Conservation (phyloP, 495 filamentous ascomycete species). For the Diplogelasinospora grovesii region DNA sequence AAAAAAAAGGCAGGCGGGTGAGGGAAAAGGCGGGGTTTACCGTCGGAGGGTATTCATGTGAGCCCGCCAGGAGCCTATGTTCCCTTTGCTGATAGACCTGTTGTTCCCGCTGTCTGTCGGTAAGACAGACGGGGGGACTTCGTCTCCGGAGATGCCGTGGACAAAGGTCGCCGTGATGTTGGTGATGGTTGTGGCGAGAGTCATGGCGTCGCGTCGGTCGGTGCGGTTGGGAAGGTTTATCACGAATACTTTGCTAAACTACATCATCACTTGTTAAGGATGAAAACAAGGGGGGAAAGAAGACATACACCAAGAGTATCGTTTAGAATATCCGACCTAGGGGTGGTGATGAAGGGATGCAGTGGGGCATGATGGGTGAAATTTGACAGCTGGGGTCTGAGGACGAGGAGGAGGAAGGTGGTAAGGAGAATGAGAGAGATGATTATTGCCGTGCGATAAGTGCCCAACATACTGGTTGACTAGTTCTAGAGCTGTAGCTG, state of each 20-base stretch:
- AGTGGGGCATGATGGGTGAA: no score
- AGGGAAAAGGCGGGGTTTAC: no score
- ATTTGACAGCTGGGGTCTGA: no score
- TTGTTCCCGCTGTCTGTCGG: conserved; percentile 18
- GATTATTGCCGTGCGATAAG: no score
- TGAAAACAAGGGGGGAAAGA: background rate
- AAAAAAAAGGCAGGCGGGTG: no score
- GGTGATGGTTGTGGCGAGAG: conserved; percentile 44
- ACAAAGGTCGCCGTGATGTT: conserved; percentile 50
- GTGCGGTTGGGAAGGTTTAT: conserved; percentile 54
- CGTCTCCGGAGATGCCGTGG: conserved; percentile 41
- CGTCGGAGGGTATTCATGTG: conserved; percentile 39
- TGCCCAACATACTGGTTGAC: no score
- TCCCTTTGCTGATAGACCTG: conserved; percentile 20
- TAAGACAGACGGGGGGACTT: conserved; percentile 29
- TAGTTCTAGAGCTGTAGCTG: no score
- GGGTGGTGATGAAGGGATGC: no score
- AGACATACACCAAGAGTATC: conserved; percentile 25
- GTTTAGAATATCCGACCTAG: no score
- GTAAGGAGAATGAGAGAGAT: no score
- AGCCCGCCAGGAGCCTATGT: conserved; percentile 40
- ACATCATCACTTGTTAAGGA: background rate
- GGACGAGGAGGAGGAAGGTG: no score
- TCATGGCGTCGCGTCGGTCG: conserved; percentile 57
- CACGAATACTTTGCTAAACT: conserved; percentile 58